Evolutionary conservation across 805 yeast genomes (phyloP).

Genomic region (Pichia occidentalis): DNA sequence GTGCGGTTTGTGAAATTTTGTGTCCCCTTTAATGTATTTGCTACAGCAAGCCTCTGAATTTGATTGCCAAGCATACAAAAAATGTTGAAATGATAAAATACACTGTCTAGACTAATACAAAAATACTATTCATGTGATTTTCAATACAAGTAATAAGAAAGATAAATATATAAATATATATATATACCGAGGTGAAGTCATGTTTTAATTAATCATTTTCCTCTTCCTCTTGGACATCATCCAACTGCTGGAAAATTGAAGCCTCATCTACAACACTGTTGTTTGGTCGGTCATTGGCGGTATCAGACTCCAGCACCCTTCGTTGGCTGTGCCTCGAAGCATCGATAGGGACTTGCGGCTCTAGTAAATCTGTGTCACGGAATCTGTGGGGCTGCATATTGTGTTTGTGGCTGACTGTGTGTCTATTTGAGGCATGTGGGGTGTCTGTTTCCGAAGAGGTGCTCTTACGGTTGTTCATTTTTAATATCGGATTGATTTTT

Average conservation of each 20-base stretch:
- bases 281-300: neutral
- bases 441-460: no score
- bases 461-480: no score
- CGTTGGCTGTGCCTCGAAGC: constrained; percentile 1
- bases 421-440: neutral
- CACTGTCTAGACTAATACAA: no score
- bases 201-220: neutral
- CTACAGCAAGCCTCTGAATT: no score
- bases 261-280: constrained; percentile 4
- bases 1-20: no score
- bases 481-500: constrained; percentile 8
- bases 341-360: constrained; percentile 9
- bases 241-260: constrained; percentile 6
- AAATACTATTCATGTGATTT: no score
- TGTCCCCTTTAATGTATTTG: no score
- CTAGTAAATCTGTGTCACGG: constrained; percentile 25
- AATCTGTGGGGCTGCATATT: constrained; percentile 12
- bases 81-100: no score
- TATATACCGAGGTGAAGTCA: neutral
- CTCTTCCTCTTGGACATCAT: constrained; percentile 6
- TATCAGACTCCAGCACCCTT: no score
- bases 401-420: constrained; percentile 14
- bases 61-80: no score
- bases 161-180: no score
- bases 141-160: no score